Conservation (phyloP, 176 grass and related monocot species). For the Calamus simplicifolius region DNA sequence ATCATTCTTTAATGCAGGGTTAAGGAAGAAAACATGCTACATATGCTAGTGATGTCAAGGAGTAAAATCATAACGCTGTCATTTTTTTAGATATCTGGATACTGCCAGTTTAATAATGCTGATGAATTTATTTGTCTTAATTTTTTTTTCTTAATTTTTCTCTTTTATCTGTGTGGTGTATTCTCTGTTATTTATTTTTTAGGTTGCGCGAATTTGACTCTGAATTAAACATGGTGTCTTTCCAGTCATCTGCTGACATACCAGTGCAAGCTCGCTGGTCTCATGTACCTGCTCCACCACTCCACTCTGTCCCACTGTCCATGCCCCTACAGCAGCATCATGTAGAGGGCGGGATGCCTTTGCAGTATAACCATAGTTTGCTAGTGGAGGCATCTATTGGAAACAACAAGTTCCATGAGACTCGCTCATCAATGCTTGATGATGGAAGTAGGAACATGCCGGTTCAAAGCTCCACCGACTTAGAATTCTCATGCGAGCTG, state of each 20-base stretch:
- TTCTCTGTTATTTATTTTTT: no score
- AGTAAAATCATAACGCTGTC: no score
- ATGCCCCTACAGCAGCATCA: conserved; percentile 78
- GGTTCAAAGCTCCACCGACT: conserved; percentile 18
- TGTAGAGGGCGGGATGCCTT: conserved; percentile 34
- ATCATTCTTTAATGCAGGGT: no score
- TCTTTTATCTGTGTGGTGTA: no score
- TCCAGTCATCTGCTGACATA: conserved; percentile 76
- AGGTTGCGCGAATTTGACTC: no score
- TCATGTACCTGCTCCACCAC: conserved; percentile 63
- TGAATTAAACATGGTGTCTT: background rate
- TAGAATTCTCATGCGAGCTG: conserved; percentile 44
- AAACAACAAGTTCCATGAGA: conserved; percentile 50
- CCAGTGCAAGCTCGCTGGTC: conserved; percentile 91
- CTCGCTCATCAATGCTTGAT: conserved; percentile 24
- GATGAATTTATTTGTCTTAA: no score
- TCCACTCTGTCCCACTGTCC: conserved; percentile 67
- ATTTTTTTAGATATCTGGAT: no score
- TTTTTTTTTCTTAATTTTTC: no score
- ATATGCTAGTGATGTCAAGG: no score
- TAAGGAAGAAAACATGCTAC: no score
- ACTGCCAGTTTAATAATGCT: no score
- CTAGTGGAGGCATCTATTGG: conserved; percentile 29
- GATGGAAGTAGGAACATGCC: conserved; percentile 38
- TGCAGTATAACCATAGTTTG: conserved; percentile 50